A percentile compares a stretch with the other conserved stretches of the same genome.
Evolutionary conservation across 2,329 filamentous ascomycete genomes (phyloP).

Genomic region (Zymoseptoria brevis): DNA sequence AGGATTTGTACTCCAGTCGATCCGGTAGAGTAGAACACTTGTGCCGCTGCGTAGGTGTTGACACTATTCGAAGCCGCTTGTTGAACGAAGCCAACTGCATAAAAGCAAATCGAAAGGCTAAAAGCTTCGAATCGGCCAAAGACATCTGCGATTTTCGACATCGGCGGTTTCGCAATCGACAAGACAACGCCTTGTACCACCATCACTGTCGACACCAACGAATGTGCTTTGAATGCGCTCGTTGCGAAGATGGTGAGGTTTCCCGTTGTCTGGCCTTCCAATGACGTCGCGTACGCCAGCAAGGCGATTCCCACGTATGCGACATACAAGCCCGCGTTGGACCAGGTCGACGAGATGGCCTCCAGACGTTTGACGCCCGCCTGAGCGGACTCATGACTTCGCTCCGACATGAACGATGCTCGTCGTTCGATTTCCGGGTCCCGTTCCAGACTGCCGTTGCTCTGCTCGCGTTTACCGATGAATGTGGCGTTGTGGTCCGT

Average conservation of each 20-base stretch:
- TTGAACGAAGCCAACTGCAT: slow-evolving; percentile 50
- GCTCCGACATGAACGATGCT: slow-evolving; percentile 18
- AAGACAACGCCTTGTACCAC: slow-evolving; percentile 59
- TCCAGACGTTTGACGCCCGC: slow-evolving; percentile 43
- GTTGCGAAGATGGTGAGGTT: slow-evolving; percentile 58
- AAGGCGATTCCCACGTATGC: slow-evolving; percentile 38
- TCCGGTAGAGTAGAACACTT: slow-evolving; percentile 56
- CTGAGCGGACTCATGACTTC: slow-evolving; percentile 30
- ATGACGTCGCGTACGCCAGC: slow-evolving; percentile 57
- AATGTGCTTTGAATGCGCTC: slow-evolving; percentile 56
- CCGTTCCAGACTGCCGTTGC: slow-evolving; percentile 9
- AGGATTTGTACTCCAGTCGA: slow-evolving; percentile 53
- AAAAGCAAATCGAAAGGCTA: slow-evolving; percentile 46
- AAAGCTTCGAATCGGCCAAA: slow-evolving; percentile 57
- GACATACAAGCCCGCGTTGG: slow-evolving; percentile 38
- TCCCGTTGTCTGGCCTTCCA: slow-evolving; percentile 57
- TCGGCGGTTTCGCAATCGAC: slow-evolving; percentile 52
- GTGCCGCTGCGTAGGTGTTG: slow-evolving; percentile 46
- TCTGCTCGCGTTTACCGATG: slow-evolving; percentile 14
- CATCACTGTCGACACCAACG: slow-evolving; percentile 56
- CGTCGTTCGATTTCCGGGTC: slow-evolving; percentile 14
- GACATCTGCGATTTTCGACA: slow-evolving; percentile 55
- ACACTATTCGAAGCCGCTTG: slow-evolving; percentile 50
- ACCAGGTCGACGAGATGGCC: slow-evolving; percentile 43
- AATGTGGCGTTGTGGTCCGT: slow-evolving; percentile 7